phyloP scores from a whole-genome alignment of 2,329 filamentous ascomycete species.

The Cadophora luteo-olivacea region DNA sequence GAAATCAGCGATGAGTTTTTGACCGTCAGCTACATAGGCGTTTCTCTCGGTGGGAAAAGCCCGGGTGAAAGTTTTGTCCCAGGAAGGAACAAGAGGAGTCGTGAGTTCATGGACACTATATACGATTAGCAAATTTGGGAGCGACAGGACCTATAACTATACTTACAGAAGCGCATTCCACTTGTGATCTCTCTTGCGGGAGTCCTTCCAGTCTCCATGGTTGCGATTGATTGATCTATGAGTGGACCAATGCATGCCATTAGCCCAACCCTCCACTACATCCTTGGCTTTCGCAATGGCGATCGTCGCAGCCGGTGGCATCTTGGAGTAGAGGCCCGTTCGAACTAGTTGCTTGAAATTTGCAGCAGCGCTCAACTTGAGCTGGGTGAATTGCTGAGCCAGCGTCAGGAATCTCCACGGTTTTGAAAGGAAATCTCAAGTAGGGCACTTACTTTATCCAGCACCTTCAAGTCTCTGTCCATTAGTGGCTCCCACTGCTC shows the following conservation, averaged over 20 bases:
- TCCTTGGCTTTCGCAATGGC: background rate
- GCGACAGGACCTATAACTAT: background rate
- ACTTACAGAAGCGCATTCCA: constrained; percentile 38
- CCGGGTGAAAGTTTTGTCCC: background rate
- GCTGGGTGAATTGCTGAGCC: background rate
- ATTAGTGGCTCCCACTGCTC: constrained; percentile 1
- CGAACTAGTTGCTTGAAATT: background rate
- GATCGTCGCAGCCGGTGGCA: background rate
- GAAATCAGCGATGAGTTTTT: constrained; percentile 21
- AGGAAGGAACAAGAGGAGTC: background rate
- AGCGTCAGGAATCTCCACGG: background rate
- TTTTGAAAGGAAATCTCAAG: background rate
- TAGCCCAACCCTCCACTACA: constrained; percentile 15
- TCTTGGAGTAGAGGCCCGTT: background rate
- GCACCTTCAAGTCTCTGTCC: background rate
- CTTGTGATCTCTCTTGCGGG: constrained; percentile 4
- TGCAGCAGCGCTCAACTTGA: background rate
- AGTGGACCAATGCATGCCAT: constrained; percentile 29
- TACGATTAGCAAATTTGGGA: background rate
- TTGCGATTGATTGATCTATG: constrained; percentile 27
- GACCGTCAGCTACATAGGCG: constrained; percentile 9
- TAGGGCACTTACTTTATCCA: background rate
- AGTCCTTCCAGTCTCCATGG: constrained; percentile 23
- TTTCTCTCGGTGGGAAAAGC: constrained; percentile 11
- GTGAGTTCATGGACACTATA: background rate